A percentile compares a stretch with the other conserved stretches of the same genome.
Conservation (phyloP, 768 basidiomycete genomes). For the Trametes villosa region DNA sequence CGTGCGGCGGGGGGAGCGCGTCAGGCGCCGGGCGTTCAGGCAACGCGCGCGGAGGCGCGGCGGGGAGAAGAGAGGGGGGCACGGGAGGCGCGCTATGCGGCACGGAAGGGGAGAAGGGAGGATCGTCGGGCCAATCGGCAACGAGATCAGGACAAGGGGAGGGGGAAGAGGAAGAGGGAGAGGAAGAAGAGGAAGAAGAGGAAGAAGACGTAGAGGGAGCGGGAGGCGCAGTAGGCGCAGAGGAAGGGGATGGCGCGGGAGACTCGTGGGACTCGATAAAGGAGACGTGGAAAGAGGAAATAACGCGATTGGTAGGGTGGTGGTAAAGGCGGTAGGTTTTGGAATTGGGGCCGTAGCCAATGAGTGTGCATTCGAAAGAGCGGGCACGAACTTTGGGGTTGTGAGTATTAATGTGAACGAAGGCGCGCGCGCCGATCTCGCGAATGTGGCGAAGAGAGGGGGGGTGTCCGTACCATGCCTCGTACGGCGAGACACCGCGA, state of each 20-base stretch:
- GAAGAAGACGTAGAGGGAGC: too few relatives aligned
- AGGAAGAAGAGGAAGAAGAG: background rate
- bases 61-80: background rate
- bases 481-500: background rate
- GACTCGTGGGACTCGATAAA: slow-evolving; percentile 29
- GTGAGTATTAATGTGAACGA: slow-evolving; percentile 24
- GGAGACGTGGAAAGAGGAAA: slow-evolving; percentile 22
- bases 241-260: too few relatives aligned
- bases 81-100: background rate
- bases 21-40: too few relatives aligned
- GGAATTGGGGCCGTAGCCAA: slow-evolving; percentile 31
- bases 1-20: background rate
- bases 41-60: background rate
- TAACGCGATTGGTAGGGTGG: background rate
- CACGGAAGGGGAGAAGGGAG: background rate
- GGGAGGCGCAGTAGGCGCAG: too few relatives aligned
- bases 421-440: slow-evolving; percentile 32
- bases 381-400: slow-evolving; percentile 28
- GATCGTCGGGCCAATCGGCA: background rate
- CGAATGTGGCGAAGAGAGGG: slow-evolving; percentile 30
- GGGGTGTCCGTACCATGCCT: slow-evolving; percentile 18
- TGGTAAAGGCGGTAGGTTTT: slow-evolving; percentile 33
- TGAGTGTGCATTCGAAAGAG: slow-evolving; percentile 27
- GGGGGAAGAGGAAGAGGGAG: background rate
- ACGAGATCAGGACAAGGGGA: slow-evolving; percentile 7